Conservation (phyloP, 2,329 filamentous ascomycete species). For the Cladophialophora psammophila region DNA sequence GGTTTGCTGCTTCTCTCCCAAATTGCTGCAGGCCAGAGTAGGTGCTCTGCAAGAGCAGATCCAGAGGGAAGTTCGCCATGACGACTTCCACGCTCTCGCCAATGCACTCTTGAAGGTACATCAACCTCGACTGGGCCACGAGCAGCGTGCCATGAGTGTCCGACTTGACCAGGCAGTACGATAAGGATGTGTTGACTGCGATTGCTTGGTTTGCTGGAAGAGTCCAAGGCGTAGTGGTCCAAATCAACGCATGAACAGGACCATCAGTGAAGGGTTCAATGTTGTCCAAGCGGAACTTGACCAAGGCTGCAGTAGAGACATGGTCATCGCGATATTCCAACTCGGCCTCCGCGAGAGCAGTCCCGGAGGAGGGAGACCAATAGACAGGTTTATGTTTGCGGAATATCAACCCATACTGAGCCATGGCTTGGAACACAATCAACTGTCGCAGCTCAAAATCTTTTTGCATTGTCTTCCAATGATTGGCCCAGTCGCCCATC, state of each 20-base stretch:
- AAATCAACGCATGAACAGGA: constrained; percentile 81
- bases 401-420: constrained; percentile 67
- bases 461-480: constrained; percentile 70
- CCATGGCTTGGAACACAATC: constrained; percentile 67
- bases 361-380: constrained; percentile 71
- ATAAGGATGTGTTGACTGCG: constrained; percentile 76
- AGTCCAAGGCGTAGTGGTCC: constrained; percentile 99
- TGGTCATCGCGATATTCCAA: constrained; percentile 70
- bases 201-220: constrained; percentile 91
- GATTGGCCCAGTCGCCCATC: constrained; percentile 70
- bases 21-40: constrained; percentile 74
- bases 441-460: constrained; percentile 68
- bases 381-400: constrained; percentile 69
- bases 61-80: constrained; percentile 65
- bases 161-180: constrained; percentile 73
- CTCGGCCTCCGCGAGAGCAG: constrained; percentile 70
- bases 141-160: constrained; percentile 67
- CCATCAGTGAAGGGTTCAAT: constrained; percentile 52
- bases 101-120: constrained; percentile 62
- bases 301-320: constrained; percentile 66
- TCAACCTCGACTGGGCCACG: constrained; percentile 74
- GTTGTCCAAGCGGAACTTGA: constrained; percentile 71
- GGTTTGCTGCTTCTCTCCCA: constrained; percentile 64
- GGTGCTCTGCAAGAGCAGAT: constrained; percentile 66
- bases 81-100: constrained; percentile 50